Conservation (phyloP, 73 alveolate species). For the Uronychia binucleata region DNA sequence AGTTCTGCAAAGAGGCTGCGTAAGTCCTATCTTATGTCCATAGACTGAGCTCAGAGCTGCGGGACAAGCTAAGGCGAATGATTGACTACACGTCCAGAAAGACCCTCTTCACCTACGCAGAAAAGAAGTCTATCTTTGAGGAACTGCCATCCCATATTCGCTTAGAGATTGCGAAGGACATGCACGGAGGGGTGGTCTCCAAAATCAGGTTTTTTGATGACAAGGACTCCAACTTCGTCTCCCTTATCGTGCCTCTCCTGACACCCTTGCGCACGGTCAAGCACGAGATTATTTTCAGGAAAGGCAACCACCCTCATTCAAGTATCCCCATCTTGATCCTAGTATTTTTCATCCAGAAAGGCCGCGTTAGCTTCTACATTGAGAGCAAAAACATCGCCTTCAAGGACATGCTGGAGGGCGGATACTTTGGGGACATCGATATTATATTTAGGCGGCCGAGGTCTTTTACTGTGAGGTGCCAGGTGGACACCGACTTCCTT, state of each 20-base stretch:
- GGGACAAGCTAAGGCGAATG: conserved; percentile 42
- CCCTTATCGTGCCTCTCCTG: conserved; percentile 60
- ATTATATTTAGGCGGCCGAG: conserved; percentile 46
- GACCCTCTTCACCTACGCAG: conserved; percentile 49
- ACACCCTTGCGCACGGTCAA: conserved; percentile 39
- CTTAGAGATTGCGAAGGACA: conserved; percentile 53
- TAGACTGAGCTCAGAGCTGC: conserved; percentile 22
- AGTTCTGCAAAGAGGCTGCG: conserved; percentile 12
- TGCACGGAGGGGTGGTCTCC: conserved; percentile 47
- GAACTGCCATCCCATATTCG: conserved; percentile 51
- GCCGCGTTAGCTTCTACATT: conserved; percentile 47
- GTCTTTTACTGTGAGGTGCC: conserved; percentile 25
- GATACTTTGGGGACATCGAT: conserved; percentile 71
- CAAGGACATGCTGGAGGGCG: conserved; percentile 61
- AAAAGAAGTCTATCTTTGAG: conserved; percentile 39
- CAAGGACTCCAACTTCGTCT: conserved; percentile 57
- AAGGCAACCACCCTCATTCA: conserved; percentile 55
- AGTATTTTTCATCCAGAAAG: conserved; percentile 53
- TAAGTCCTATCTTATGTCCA: not conserved
- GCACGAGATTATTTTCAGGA: conserved; percentile 43
- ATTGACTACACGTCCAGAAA: conserved; percentile 28
- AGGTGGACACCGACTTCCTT: conserved; percentile 45
- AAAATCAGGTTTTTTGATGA: conserved; percentile 57
- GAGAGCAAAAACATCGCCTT: conserved; percentile 53
- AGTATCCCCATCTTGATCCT: not conserved